Conservation (phyloP, 2,329 filamentous ascomycete species). For the Alternaria gaisen region DNA sequence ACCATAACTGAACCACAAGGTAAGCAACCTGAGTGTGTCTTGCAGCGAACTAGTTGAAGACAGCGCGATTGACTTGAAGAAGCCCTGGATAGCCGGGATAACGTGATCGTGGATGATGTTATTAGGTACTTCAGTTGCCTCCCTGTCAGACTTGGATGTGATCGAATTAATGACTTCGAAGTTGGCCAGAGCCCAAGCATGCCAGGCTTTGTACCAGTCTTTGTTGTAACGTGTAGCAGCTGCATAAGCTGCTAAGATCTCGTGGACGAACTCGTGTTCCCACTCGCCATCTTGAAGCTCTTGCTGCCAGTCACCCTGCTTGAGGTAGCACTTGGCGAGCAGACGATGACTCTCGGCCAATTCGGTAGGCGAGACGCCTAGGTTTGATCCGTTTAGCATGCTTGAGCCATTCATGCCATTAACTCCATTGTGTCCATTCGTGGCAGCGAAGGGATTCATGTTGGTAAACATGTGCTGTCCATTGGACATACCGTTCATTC, state of each 20-base stretch:
- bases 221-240: slow-evolving; percentile 94
- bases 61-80: slow-evolving; percentile 95
- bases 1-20: slow-evolving; percentile 95
- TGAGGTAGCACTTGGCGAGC: slow-evolving; percentile 93
- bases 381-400: slow-evolving; percentile 36
- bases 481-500: slow-evolving; percentile 56
- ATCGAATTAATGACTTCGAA: slow-evolving; percentile 95
- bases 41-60: slow-evolving; percentile 93
- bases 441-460: slow-evolving; percentile 50
- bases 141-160: slow-evolving; percentile 70
- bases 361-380: slow-evolving; percentile 41
- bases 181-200: slow-evolving; percentile 97
- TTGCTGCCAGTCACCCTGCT: slow-evolving; percentile 96
- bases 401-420: slow-evolving; percentile 48
- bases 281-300: slow-evolving; percentile 86
- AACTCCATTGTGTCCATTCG: slow-evolving; percentile 63
- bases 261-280: slow-evolving; percentile 84
- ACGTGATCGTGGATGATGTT: slow-evolving; percentile 84
- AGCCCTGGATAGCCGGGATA: slow-evolving; percentile 91
- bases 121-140: slow-evolving; percentile 66
- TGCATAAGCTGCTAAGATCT: slow-evolving; percentile 89
- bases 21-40: slow-evolving; percentile 90
- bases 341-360: slow-evolving; percentile 70
- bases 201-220: slow-evolving; percentile 98
- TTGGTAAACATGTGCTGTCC: slow-evolving; percentile 48